phyloP scores from a whole-genome alignment of 1,284 basidiomycete genomes.

The Microbotryum scabiosae region DNA sequence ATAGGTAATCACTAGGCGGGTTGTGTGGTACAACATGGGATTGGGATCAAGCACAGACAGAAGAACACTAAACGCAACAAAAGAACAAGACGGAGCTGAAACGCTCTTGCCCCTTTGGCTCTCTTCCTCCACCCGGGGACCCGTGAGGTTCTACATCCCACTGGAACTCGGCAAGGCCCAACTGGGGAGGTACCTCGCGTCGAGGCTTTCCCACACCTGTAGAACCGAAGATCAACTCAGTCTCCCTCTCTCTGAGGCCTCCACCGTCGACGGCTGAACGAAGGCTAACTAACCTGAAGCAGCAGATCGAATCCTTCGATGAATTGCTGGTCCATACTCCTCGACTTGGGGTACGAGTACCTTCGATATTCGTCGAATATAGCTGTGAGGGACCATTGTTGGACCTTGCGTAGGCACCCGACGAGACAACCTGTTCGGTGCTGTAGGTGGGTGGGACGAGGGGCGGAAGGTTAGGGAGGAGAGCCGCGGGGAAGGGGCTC shows the following conservation, averaged over 20 bases:
- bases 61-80: no score
- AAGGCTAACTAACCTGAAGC: conserved; percentile 4
- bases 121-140: no score
- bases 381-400: conserved; percentile 48
- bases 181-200: no score
- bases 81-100: no score
- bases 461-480: neutral
- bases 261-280: neutral
- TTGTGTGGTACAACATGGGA: no score
- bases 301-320: conserved; percentile 41
- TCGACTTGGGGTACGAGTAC: conserved; percentile 47
- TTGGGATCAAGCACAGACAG: no score
- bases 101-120: no score
- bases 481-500: neutral
- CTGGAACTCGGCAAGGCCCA: no score
- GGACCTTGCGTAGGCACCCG: conserved; percentile 48
- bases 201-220: neutral
- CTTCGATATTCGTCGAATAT: conserved; percentile 51
- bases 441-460: conserved; percentile 24
- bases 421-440: conserved; percentile 52
- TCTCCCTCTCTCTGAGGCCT: no score
- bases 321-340: conserved; percentile 50
- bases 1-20: no score
- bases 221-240: neutral
- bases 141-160: no score